Percentiles rank a stretch among this genome's conserved stretches.
These are phyloP conservation scores for Kwoniella shandongensis DNA, from an alignment of 768 basidiomycete species.

Conservation along the genomic window DNA sequence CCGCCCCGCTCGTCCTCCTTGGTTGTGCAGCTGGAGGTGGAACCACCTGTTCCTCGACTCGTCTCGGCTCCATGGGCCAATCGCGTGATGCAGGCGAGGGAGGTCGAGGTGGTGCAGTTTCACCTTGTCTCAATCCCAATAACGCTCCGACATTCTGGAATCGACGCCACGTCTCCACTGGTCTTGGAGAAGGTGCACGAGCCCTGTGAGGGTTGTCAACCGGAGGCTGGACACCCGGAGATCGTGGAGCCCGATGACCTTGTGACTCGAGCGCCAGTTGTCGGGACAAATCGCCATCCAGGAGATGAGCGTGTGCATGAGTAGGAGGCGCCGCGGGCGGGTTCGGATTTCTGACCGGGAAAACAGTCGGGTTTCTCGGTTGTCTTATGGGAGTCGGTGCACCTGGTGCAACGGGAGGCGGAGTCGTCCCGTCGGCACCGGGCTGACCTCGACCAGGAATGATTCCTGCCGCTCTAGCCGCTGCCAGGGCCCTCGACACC, in stretches of 20 bases:
- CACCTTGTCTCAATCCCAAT: slow-evolving; percentile 14
- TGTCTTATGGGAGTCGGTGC: neutral
- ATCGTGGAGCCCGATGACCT: neutral
- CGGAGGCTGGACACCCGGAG: neutral
- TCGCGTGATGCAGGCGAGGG: neutral
- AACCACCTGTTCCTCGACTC: neutral
- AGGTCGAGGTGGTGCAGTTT: neutral
- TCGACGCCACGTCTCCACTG: slow-evolving; percentile 12
- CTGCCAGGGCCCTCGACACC: slow-evolving; percentile 12
- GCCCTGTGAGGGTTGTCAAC: neutral
- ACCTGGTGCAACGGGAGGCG: too few species aligned
- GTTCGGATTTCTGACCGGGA: neutral
- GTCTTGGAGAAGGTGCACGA: slow-evolving; percentile 1
- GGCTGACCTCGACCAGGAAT: slow-evolving; percentile 4
- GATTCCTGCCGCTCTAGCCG: slow-evolving; percentile 15
- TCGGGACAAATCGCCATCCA: neutral
- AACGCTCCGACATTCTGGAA: slow-evolving; percentile 18
- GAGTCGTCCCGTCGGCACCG: too few species aligned
- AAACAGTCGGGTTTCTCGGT: neutral
- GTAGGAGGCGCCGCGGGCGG: neutral
- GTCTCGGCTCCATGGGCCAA: slow-evolving; percentile 1
- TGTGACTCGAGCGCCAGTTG: neutral
- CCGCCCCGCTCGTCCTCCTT: slow-evolving; percentile 1
- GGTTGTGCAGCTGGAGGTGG: neutral
- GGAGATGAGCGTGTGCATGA: slow-evolving; percentile 12